These are phyloP conservation scores for Chalara sp. DNA, from an alignment of 2,329 filamentous ascomycete genomes.

Conservation along the genomic window DNA sequence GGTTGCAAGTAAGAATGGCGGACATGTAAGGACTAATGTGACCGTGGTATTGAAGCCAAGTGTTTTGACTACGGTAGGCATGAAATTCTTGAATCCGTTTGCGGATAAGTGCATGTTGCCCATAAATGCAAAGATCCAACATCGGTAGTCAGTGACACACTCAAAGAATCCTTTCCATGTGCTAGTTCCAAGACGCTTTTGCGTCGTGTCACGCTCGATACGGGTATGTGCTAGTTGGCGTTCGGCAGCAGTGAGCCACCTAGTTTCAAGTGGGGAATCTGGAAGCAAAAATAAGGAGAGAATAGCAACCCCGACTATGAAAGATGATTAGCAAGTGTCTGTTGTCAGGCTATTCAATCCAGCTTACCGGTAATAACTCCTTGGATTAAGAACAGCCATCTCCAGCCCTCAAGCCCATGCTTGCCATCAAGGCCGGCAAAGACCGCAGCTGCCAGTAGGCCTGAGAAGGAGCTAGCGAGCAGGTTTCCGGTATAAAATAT, in stretches of 20 bases:
- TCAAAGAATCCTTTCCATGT: neutral
- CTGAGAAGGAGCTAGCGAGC: conserved; percentile 36
- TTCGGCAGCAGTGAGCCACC: too few species aligned
- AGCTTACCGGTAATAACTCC: conserved; percentile 24
- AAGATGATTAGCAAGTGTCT: too few species aligned
- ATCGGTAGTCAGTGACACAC: conserved; percentile 9
- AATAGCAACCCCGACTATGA: conserved; percentile 23
- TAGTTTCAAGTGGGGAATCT: conserved; percentile 26
- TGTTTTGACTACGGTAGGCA: conserved; percentile 18
- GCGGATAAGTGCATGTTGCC: conserved; percentile 6
- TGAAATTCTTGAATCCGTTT: conserved; percentile 23
- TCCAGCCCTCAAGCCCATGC: conserved; percentile 7
- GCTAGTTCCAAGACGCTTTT: too few species aligned
- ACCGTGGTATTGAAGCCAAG: conserved; percentile 10
- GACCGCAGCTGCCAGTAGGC: conserved; percentile 48
- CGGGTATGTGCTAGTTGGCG: too few species aligned
- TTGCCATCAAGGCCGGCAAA: conserved; percentile 28
- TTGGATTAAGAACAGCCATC: conserved; percentile 36
- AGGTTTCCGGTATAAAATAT: conserved; percentile 40
- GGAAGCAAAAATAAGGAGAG: conserved; percentile 25
- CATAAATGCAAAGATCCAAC: conserved; percentile 9
- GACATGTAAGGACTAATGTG: conserved; percentile 15
- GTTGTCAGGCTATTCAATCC: too few species aligned
- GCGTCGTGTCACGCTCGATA: too few species aligned
- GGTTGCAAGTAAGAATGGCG: conserved; percentile 17